Conservation (phyloP, 2,329 filamentous ascomycete genomes). For the Scedosporium apiospermum region DNA sequence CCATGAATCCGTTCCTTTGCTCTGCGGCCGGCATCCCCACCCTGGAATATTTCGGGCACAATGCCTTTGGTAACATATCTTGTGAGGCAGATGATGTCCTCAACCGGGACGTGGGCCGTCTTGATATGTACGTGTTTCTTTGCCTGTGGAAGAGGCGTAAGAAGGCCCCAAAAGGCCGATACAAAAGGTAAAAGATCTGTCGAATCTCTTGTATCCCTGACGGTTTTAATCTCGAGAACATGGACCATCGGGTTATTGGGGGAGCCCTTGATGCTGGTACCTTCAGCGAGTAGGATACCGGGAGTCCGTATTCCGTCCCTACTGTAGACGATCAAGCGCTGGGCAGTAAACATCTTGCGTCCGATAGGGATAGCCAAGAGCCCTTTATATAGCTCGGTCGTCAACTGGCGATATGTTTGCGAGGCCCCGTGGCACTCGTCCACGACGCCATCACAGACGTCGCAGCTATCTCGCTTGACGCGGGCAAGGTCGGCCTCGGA, state of each 20-base stretch:
- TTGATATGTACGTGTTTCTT: conserved; percentile 61
- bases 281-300: conserved; percentile 72
- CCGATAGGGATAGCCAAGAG: conserved; percentile 75
- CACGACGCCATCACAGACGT: conserved; percentile 71
- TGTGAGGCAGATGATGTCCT: conserved; percentile 78
- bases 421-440: conserved; percentile 73
- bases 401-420: conserved; percentile 72
- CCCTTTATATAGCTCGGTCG: conserved; percentile 66
- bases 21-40: conserved; percentile 34
- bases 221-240: conserved; percentile 66
- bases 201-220: conserved; percentile 60
- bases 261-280: conserved; percentile 50
- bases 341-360: conserved; percentile 65
- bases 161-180: conserved; percentile 55
- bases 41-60: conserved; percentile 47
- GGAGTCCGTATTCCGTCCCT: conserved; percentile 75
- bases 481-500: conserved; percentile 88
- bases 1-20: conserved; percentile 61
- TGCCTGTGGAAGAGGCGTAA: conserved; percentile 57
- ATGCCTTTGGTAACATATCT: conserved; percentile 52
- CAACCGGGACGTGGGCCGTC: conserved; percentile 59
- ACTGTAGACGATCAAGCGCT: conserved; percentile 75
- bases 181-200: conserved; percentile 85
- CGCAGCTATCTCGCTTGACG: conserved; percentile 76
- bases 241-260: conserved; percentile 58